Percentiles rank a stretch among this genome's conserved stretches.
These are phyloP conservation scores for Aurifilum marmelostoma DNA, from an alignment of 2,329 filamentous ascomycete species.

Conservation along the genomic window DNA sequence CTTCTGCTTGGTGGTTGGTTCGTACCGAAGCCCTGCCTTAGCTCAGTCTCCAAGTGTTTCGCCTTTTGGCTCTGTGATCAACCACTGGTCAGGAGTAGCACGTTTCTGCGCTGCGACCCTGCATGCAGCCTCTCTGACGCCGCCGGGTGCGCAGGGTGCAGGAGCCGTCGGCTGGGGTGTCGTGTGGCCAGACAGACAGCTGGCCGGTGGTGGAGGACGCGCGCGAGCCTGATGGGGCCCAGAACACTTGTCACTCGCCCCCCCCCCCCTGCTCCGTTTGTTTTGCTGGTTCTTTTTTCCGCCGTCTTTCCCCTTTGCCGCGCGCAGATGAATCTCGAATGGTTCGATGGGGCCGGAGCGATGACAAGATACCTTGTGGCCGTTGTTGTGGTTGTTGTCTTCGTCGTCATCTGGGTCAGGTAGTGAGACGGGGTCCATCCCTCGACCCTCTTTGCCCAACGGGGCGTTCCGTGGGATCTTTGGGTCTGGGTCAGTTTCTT, in stretches of 20 bases:
- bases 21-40: conserved; percentile 1
- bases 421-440: background rate
- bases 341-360: background rate
- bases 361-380: background rate
- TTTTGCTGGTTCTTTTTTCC: background rate
- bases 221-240: background rate
- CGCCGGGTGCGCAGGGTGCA: conserved; percentile 3
- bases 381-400: too few relatives aligned
- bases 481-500: background rate
- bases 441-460: background rate
- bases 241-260: background rate
- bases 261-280: background rate
- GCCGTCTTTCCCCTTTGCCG: background rate
- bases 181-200: background rate
- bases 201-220: background rate
- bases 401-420: background rate
- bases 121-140: conserved; percentile 1
- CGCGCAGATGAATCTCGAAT: background rate
- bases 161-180: background rate
- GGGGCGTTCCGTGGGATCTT: conserved; percentile 3
- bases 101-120: background rate
- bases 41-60: background rate
- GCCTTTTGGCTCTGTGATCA: background rate
- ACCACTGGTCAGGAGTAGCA: background rate
- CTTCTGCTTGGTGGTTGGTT: background rate